Evolutionary conservation across 2,329 filamentous ascomycete genomes (phyloP), one percentile per base, ranked within the genome.

Genomic region (Escovopsis sp.): DNA sequence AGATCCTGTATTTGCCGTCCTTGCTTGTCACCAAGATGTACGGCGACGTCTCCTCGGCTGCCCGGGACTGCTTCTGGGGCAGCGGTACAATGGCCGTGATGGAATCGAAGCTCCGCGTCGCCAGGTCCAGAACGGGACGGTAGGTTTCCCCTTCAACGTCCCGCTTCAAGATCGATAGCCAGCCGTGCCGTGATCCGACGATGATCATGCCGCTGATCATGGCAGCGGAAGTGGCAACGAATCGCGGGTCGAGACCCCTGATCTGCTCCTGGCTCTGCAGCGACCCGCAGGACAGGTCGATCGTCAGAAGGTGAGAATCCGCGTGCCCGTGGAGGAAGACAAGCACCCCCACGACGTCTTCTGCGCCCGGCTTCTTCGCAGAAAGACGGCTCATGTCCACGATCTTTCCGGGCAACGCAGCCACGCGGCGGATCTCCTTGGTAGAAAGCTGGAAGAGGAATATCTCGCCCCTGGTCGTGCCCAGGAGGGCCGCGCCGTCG

Each of bases 1-100:
- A 84, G 39, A 89, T 75, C 33, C 81, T 74, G 50, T 81, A 87
- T 39, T 69, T 76, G 2, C 86, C 84, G 56, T 94, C 83, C 41
- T 87, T 75, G 33, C 81, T 81, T 4, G 82, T 84, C 0, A 81
- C 80, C 12, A 89, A 60, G 35, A 94, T 68, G 43, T 74, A 68
- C 24, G 39, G 50, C 11, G 46, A 41, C n/a, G 48, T 45, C 29
- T 51, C 39, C 0, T 41, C 7, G 11, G 27, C 7, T n/a, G 42
- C 27, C 27, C 34, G 39, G 15, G 39, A 40, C 20, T 34, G 35
- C 42, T 51, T 48, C 10, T 51, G 46, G 0, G 64, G 62, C 1
- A 76, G 61, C 9, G 67, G 59, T 0, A 68, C 51, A 29, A 94
- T 73, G 32, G 71, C 69, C 3, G 83, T 89, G 35, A 94, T 74